Evolutionary conservation across 2,329 filamentous ascomycete species (phyloP).

Genomic region (Phoma sp.): DNA sequence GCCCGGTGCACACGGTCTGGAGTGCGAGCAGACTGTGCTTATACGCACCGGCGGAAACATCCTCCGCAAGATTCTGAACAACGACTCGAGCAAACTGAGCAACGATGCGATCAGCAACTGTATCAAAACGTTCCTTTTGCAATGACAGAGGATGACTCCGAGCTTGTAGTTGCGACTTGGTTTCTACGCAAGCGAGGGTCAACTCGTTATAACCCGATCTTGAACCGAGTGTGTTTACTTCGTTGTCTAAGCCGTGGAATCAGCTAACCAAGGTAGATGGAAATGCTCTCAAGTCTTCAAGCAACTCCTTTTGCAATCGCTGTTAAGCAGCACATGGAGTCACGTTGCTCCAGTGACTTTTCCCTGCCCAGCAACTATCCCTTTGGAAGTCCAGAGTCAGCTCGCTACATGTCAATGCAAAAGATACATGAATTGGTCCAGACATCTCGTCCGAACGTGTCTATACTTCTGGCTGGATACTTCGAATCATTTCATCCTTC

Average conservation of each 20-base stretch:
- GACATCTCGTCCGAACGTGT: background rate
- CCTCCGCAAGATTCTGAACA: background rate
- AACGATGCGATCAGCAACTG: background rate
- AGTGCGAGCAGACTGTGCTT: constrained; percentile 17
- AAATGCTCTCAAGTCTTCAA: constrained; percentile 17
- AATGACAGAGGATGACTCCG: constrained; percentile 20
- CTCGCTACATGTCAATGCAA: constrained; percentile 19
- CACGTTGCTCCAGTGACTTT: constrained; percentile 23
- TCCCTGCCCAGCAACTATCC: constrained; percentile 30
- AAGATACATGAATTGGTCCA: constrained; percentile 17
- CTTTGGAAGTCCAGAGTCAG: constrained; percentile 22
- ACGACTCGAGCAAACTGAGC: no score
- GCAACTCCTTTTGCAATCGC: constrained; percentile 18
- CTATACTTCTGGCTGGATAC: constrained; percentile 20
- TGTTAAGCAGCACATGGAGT: constrained; percentile 20
- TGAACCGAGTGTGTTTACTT: constrained; percentile 16
- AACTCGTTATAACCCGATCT: constrained; percentile 22
- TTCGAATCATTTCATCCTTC: constrained; percentile 20
- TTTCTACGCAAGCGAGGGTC: constrained; percentile 25
- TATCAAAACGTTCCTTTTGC: constrained; percentile 4
- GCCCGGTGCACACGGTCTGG: constrained; percentile 25
- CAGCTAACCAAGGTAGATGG: constrained; percentile 14
- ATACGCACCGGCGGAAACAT: constrained; percentile 17
- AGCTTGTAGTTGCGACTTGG: constrained; percentile 26
- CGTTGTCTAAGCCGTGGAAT: background rate